Percentiles rank a stretch among this genome's conserved stretches.
Evolutionary conservation across 345 rosid genomes (phyloP).

Genomic region (Balakata baccata): DNA sequence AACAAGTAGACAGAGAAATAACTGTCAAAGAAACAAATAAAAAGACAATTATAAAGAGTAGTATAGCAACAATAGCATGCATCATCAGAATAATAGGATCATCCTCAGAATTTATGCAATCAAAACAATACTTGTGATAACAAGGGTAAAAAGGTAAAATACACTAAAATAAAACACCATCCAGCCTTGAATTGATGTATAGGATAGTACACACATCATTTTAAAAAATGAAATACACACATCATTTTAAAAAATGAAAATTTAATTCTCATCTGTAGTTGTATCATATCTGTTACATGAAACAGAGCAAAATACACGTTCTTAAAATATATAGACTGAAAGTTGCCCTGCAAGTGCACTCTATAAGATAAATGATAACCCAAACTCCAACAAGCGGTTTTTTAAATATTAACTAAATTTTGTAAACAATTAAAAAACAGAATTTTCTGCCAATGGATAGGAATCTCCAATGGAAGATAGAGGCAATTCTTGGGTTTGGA

Average conservation of each 20-base stretch:
- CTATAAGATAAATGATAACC: background rate
- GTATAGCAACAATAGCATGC: conserved; percentile 1
- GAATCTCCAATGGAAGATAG: background rate
- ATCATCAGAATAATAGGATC: background rate
- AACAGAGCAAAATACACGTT: background rate
- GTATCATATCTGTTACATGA: background rate
- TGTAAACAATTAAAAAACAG: no score
- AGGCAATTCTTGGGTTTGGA: background rate
- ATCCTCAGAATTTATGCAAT: background rate
- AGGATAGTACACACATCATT: background rate
- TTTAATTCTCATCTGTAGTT: background rate
- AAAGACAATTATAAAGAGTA: conserved; percentile 1
- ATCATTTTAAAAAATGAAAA: no score
- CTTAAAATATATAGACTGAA: background rate
- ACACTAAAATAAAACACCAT: background rate
- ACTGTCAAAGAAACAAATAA: conserved; percentile 19
- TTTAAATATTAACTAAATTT: no score
- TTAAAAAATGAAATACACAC: background rate
- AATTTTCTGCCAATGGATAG: background rate
- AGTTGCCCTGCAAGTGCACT: background rate
- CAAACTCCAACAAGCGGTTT: background rate
- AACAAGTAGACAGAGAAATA: conserved; percentile 25
- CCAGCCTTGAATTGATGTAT: background rate
- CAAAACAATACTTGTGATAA: background rate
- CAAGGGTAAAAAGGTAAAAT: background rate